Percentiles rank a stretch among this genome's conserved stretches.
phyloP scores from a whole-genome alignment of 371 early-diverging fungal genomes.

The Cokeromyces recurvatus region DNA sequence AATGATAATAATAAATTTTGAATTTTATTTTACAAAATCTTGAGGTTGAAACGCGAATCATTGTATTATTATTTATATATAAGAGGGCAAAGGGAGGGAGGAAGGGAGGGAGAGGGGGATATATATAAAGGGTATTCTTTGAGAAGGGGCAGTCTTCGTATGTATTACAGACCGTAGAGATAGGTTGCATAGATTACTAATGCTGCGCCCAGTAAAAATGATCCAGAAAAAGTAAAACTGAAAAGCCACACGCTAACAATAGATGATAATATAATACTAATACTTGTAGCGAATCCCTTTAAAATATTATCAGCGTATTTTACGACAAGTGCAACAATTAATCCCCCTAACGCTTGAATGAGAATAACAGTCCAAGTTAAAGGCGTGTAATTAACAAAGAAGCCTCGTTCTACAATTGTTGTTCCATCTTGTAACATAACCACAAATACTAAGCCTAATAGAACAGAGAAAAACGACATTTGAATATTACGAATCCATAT shows the following conservation, averaged over 20 bases:
- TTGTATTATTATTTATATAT: too few species aligned
- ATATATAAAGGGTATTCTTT: too few species aligned
- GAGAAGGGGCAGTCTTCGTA: too few species aligned
- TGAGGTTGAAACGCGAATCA: too few species aligned
- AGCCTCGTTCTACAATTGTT: conserved; percentile 69
- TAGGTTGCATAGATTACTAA: conserved; percentile 79
- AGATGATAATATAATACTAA: conserved; percentile 88
- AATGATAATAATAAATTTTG: too few species aligned
- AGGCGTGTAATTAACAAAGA: conserved; percentile 82
- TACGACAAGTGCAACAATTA: conserved; percentile 92
- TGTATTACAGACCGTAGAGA: conserved; percentile 58
- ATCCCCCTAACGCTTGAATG: conserved; percentile 88
- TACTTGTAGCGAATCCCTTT: conserved; percentile 94
- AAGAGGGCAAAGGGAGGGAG: too few species aligned
- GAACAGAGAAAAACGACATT: conserved; percentile 71
- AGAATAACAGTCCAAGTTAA: conserved; percentile 78
- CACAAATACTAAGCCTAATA: conserved; percentile 63
- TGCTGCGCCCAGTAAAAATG: conserved; percentile 75
- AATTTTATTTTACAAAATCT: too few species aligned
- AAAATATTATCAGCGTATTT: conserved; percentile 96
- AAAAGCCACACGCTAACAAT: conserved; percentile 75
- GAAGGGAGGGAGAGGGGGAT: too few species aligned
- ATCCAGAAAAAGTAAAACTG: conserved; percentile 58
- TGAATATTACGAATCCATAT: conserved; percentile 91
- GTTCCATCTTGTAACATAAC: conserved; percentile 74